These are phyloP conservation scores for Nemania abortiva DNA, from an alignment of 2,329 filamentous ascomycete genomes.

Conservation along the genomic window DNA sequence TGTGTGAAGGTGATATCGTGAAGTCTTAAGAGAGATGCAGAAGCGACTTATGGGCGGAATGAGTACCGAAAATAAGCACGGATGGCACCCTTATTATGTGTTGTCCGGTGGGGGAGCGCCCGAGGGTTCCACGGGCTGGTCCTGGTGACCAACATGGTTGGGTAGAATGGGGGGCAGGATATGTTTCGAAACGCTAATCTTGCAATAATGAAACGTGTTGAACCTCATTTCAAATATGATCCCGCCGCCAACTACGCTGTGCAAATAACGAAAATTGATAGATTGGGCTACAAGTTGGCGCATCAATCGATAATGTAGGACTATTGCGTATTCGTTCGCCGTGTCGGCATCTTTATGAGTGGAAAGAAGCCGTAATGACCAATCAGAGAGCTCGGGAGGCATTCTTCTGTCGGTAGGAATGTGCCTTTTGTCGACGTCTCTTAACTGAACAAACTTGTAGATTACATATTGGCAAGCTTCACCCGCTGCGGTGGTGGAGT, in stretches of 20 bases:
- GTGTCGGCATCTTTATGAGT: background rate
- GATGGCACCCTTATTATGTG: no score
- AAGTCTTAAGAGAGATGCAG: background rate
- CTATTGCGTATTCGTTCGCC: background rate
- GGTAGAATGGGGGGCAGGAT: no score
- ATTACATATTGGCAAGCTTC: background rate
- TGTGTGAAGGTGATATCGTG: background rate
- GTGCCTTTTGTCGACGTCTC: background rate
- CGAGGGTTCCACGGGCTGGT: no score
- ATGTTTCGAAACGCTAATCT: no score
- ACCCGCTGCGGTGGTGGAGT: no score
- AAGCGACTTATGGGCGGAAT: background rate
- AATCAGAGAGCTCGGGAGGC: background rate
- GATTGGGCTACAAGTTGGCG: background rate
- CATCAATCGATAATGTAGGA: background rate
- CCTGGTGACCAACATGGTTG: no score
- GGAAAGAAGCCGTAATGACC: background rate
- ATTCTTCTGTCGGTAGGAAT: background rate
- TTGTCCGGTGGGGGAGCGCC: no score
- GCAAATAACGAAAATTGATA: background rate
- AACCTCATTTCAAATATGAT: background rate
- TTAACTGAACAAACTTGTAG: background rate
- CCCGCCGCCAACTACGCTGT: background rate
- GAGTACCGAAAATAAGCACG: background rate
- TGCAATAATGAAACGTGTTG: background rate